These are phyloP conservation scores for Metarhizium rileyi DNA, from an alignment of 2,329 filamentous ascomycete genomes.

Conservation along the genomic window DNA sequence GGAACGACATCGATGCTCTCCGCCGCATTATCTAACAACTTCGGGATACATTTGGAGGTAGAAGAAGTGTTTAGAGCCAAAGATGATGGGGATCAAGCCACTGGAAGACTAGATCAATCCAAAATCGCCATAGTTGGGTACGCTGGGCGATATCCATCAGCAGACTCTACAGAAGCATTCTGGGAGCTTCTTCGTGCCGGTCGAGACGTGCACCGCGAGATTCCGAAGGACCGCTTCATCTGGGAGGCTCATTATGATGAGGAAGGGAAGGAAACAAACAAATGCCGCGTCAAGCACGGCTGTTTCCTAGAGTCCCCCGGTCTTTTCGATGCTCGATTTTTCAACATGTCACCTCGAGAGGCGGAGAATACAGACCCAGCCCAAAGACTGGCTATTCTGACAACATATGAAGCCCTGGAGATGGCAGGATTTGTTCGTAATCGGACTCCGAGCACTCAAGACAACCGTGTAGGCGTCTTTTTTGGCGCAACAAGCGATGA, in stretches of 20 bases:
- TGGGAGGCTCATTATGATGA: constrained; percentile 55
- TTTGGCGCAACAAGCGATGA: neutral
- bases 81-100: neutral
- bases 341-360: constrained; percentile 71
- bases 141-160: constrained; percentile 30
- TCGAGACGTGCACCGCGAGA: constrained; percentile 50
- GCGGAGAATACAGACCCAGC: constrained; percentile 64
- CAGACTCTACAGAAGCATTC: constrained; percentile 23
- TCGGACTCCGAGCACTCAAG: constrained; percentile 33
- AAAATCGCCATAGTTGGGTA: constrained; percentile 63
- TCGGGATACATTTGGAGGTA: neutral
- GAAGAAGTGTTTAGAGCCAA: neutral
- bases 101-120: neutral
- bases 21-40: neutral
- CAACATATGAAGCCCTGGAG: constrained; percentile 69
- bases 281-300: constrained; percentile 56
- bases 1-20: neutral
- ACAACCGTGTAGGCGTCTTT: neutral
- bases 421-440: constrained; percentile 45
- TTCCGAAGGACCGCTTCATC: constrained; percentile 56
- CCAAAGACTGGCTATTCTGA: constrained; percentile 60
- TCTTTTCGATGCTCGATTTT: constrained; percentile 65
- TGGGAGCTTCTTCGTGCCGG: constrained; percentile 60
- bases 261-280: constrained; percentile 56
- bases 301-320: constrained; percentile 60